These are phyloP conservation scores for Cladophialophora psammophila DNA, from an alignment of 2,329 filamentous ascomycete genomes.

Conservation along the genomic window DNA sequence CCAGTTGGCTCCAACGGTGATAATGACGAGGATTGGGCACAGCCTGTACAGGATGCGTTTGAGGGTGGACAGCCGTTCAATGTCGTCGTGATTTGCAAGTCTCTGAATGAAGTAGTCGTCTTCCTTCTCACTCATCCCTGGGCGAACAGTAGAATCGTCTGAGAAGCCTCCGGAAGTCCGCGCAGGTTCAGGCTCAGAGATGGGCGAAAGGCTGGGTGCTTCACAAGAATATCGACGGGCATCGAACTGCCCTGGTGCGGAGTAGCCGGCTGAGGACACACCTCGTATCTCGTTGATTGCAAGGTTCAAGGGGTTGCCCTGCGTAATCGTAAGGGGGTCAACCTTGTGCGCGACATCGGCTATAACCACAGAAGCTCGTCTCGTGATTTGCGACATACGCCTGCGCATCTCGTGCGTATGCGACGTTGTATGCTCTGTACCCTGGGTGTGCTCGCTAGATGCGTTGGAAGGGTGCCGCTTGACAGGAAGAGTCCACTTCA, in stretches of 20 bases:
- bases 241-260: slow-evolving; percentile 25
- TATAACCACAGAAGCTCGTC: slow-evolving; percentile 26
- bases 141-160: slow-evolving; percentile 12
- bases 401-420: slow-evolving; percentile 19
- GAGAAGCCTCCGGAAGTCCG: slow-evolving; percentile 3
- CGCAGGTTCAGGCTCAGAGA: slow-evolving; percentile 16
- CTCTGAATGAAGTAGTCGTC: slow-evolving; percentile 32
- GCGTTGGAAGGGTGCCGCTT: slow-evolving; percentile 5
- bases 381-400: slow-evolving; percentile 24
- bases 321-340: slow-evolving; percentile 29
- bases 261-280: slow-evolving; percentile 32
- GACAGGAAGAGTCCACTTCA: slow-evolving; percentile 19
- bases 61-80: slow-evolving; percentile 26
- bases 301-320: slow-evolving; percentile 31
- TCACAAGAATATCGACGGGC: slow-evolving; percentile 26
- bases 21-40: slow-evolving; percentile 29
- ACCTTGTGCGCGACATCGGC: slow-evolving; percentile 28
- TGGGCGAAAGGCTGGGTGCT: not conserved
- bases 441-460: not conserved
- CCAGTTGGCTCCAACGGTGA: slow-evolving; percentile 30
- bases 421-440: not conserved
- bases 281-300: slow-evolving; percentile 32
- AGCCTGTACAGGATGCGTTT: slow-evolving; percentile 28
- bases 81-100: slow-evolving; percentile 32
- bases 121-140: slow-evolving; percentile 29